Evolutionary conservation across 129 eudicot genomes (phyloP).

Genomic region (Apium graveolens): DNA sequence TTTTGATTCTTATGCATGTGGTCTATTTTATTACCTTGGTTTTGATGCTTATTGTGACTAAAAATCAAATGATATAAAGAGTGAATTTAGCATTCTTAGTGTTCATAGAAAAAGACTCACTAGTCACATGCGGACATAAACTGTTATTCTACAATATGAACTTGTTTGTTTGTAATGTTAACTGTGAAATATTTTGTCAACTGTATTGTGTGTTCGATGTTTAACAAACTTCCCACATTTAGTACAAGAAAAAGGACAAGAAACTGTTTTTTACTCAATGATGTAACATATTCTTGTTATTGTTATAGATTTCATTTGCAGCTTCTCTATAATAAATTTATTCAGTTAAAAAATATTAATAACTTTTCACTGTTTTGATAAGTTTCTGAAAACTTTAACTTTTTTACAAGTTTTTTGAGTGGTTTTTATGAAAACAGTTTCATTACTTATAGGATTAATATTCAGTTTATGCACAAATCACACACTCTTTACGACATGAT

Average conservation of each 20-base stretch:
- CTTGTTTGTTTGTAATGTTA: background rate
- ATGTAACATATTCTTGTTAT: background rate
- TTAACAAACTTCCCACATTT: background rate
- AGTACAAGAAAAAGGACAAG: background rate
- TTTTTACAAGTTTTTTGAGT: no score
- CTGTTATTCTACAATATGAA: background rate
- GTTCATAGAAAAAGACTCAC: background rate
- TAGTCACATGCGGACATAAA: background rate
- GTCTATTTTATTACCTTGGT: background rate
- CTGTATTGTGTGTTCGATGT: background rate
- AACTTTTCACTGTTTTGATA: no score
- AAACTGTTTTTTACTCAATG: background rate
- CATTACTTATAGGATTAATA: background rate
- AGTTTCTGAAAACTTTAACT: no score
- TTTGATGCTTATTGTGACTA: background rate
- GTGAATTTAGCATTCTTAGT: background rate
- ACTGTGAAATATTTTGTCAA: background rate
- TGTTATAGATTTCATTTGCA: background rate
- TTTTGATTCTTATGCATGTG: background rate
- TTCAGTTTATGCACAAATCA: no score
- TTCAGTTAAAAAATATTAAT: no score
- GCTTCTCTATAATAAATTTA: background rate
- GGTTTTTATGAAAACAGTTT: no score
- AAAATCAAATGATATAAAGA: no score
- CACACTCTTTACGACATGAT: background rate